Conservation (phyloP, 1,284 basidiomycete species). For the Omphalotus olearius region DNA sequence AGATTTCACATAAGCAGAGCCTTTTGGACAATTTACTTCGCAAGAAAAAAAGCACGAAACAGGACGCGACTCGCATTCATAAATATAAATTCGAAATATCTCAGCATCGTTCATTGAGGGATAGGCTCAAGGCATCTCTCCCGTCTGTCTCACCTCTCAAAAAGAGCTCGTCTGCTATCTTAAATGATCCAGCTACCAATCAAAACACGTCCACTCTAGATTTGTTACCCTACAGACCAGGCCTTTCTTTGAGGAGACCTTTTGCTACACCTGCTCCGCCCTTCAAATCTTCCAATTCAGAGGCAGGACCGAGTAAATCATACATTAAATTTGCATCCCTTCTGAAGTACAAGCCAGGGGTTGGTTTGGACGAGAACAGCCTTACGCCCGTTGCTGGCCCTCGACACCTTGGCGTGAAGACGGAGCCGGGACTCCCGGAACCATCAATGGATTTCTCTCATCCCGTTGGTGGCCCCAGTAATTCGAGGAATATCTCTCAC, state of each 20-base stretch:
- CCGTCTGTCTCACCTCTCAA: constrained; percentile 21
- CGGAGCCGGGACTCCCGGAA: too few species aligned
- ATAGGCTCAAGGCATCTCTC: constrained; percentile 22
- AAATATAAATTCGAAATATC: constrained; percentile 18
- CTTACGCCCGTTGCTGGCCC: too few species aligned
- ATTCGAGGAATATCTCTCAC: background rate
- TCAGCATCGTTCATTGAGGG: constrained; percentile 21
- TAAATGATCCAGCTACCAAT: background rate
- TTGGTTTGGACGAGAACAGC: too few species aligned
- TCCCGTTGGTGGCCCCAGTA: constrained; percentile 1
- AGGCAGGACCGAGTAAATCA: background rate
- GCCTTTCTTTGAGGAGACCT: background rate
- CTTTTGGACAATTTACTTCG: constrained; percentile 20
- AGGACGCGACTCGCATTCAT: constrained; percentile 26
- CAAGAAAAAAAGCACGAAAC: constrained; percentile 26
- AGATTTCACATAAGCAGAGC: constrained; percentile 21
- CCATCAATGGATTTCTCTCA: background rate
- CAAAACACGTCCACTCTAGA: background rate
- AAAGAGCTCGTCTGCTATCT: constrained; percentile 10
- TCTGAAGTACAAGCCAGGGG: too few species aligned
- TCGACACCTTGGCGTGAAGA: too few species aligned
- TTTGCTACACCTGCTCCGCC: background rate
- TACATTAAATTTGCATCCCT: too few species aligned
- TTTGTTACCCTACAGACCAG: too few species aligned
- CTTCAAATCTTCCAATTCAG: background rate